Conservation (phyloP, 208 protist species). For the Naegleria gruberi region DNA sequence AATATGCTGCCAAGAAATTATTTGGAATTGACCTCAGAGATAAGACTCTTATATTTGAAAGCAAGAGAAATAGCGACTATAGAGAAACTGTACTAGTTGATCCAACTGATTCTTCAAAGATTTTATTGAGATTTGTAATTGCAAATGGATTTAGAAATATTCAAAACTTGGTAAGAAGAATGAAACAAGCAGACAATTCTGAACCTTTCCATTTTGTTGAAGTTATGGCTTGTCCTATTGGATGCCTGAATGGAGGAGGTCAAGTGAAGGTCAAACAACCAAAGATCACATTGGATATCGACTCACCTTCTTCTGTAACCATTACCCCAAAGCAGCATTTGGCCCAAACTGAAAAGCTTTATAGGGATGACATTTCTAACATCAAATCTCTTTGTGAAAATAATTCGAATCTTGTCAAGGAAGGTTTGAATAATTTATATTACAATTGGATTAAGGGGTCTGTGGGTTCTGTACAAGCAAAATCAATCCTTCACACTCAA, state of each 20-base stretch:
- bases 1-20: slow-evolving; percentile 46
- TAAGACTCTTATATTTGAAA: slow-evolving; percentile 31
- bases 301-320: neutral
- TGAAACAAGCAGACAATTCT: slow-evolving; percentile 53
- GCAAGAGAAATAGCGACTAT: slow-evolving; percentile 47
- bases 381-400: neutral
- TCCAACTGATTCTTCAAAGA: slow-evolving; percentile 15
- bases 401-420: neutral
- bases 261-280: slow-evolving; percentile 48
- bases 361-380: neutral
- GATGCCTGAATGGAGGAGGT: slow-evolving; percentile 94
- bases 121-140: slow-evolving; percentile 58
- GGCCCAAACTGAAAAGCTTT: neutral
- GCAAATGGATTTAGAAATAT: slow-evolving; percentile 96
- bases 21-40: slow-evolving; percentile 47
- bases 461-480: neutral
- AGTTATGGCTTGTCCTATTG: slow-evolving; percentile 92
- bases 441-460: neutral
- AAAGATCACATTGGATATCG: no score
- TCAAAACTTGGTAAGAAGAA: slow-evolving; percentile 86
- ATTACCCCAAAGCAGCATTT: neutral
- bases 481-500: neutral
- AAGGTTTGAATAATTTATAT: neutral
- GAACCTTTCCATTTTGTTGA: slow-evolving; percentile 81
- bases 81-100: slow-evolving; percentile 41